Conservation (phyloP, 192 early-diverging fungal species). For the Coemansia sp. region DNA sequence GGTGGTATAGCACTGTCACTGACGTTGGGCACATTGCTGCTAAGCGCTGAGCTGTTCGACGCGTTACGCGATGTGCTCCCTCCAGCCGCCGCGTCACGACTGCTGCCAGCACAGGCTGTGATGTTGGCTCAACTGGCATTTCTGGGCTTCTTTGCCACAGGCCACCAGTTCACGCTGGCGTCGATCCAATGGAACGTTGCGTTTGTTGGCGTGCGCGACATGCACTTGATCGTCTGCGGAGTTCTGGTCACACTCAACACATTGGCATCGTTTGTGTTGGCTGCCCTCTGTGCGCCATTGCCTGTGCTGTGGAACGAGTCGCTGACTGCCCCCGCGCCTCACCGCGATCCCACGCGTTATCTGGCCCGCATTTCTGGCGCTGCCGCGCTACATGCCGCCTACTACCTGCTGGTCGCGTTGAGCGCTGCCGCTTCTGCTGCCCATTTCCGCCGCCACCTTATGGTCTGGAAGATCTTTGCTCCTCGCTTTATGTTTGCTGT, state of each 20-base stretch:
- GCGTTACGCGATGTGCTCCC: constrained; percentile 14
- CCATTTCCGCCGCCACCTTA: constrained; percentile 80
- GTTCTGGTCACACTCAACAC: constrained; percentile 77
- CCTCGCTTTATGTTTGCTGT: constrained; percentile 75
- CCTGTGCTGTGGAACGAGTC: constrained; percentile 47
- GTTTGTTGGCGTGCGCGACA: constrained; percentile 78
- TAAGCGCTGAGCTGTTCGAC: constrained; percentile 56
- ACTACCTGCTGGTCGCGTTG: constrained; percentile 47
- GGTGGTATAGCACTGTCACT: constrained; percentile 64
- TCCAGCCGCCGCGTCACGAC: background rate
- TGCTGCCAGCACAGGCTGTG: constrained; percentile 46
- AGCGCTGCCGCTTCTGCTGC: constrained; percentile 61
- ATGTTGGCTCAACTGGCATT: constrained; percentile 58
- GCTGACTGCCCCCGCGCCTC: constrained; percentile 31
- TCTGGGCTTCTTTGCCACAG: constrained; percentile 82
- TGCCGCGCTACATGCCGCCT: constrained; percentile 53
- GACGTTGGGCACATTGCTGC: constrained; percentile 47
- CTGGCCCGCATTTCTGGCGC: constrained; percentile 42
- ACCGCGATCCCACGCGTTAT: constrained; percentile 21
- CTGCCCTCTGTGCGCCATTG: constrained; percentile 58
- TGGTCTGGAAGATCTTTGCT: constrained; percentile 98
- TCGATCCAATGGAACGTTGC: constrained; percentile 91
- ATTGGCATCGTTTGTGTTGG: constrained; percentile 61
- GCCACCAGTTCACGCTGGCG: constrained; percentile 86
- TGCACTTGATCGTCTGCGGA: constrained; percentile 68